Percentiles rank a stretch among this genome's conserved stretches.
These are phyloP conservation scores for Lactuca saligna DNA, from an alignment of 129 eudicot genomes.

Conservation along the genomic window DNA sequence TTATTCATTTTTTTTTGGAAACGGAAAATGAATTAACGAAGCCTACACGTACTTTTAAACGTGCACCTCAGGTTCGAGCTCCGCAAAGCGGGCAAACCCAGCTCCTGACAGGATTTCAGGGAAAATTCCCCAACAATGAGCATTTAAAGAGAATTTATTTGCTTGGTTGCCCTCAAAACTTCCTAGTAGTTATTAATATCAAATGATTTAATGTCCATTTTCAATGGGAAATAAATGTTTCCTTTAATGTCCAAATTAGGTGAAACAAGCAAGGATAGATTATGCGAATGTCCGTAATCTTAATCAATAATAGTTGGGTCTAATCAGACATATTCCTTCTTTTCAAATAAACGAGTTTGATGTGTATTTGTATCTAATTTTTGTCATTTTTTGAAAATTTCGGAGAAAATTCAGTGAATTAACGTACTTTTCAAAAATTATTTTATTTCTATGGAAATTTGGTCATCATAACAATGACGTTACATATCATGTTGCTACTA, in stretches of 20 bases:
- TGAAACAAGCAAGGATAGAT: slow-evolving; percentile 19
- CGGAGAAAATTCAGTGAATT: neutral
- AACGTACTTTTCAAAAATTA: neutral
- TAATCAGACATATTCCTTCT: slow-evolving; percentile 13
- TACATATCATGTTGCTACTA: neutral
- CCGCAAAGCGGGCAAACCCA: too few relatives aligned
- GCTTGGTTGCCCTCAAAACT: neutral
- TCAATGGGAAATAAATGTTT: slow-evolving; percentile 14
- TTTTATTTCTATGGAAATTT: neutral
- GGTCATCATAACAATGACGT: neutral
- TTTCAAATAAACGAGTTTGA: slow-evolving; percentile 9
- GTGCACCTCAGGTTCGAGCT: too few relatives aligned
- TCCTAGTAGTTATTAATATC: neutral
- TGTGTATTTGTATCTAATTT: slow-evolving; percentile 6
- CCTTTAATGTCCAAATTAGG: slow-evolving; percentile 28
- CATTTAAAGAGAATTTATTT: too few relatives aligned
- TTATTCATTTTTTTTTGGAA: too few relatives aligned
- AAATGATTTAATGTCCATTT: slow-evolving; percentile 19
- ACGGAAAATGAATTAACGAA: too few relatives aligned
- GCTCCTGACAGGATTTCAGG: too few relatives aligned
- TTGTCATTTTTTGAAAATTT: neutral
- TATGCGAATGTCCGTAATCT: slow-evolving; percentile 13
- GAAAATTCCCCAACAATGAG: too few relatives aligned
- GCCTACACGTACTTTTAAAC: too few relatives aligned
- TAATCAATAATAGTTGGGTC: slow-evolving; percentile 17